Evolutionary conservation across 2,329 filamentous ascomycete genomes (phyloP), one percentile per base, ranked within the genome.

Genomic region (Verticillium isaacii): DNA sequence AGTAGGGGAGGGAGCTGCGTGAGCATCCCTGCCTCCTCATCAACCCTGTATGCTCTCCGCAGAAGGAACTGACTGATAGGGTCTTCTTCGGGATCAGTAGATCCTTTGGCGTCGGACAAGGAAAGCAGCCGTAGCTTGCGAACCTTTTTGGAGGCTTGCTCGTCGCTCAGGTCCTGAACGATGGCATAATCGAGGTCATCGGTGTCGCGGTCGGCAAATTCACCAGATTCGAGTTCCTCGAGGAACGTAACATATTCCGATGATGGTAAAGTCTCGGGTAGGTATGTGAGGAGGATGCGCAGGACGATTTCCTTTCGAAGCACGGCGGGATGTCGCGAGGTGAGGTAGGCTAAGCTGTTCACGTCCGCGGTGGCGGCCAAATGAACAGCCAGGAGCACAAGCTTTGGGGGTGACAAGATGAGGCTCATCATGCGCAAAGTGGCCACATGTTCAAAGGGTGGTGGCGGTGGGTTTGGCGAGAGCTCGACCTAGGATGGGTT

Each of bases 241-340:
- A 93, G 70, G 59, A 91, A 83, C 15, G 78, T 77, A 19, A 85
- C 77, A 70, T 93, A 93, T 56, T 79, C 72, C n/a, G 75, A 75
- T 5, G 91, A 86, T 5, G 84, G 83, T 5, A 86, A 71, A 54
- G 84, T 88, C 73, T 94, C 91, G 32, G 92, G 92, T 1, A 96
- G 81, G 70, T 89, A 91, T 23, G 89, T 91, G 56, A 96, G 82
- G 25, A 96, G 76, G 60, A 95, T 87, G 55, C 89, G 87, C 62
- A 95, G 80, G 29, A 91, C 72, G 15, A 92, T 77, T 61, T 90
- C 85, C 55, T 84, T 82, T 32, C 83, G 80, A 60, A 95, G 78
- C 41, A 88, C 80, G 60, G 82, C 77, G 60, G 76, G 74, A 67
- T 90, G 78, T 45, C 80, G 77, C 25, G 82, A 78, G 59, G 85